Evolutionary conservation across 1,139 yeast species (phyloP).

Genomic region (Nakaseomyces delphensis): DNA sequence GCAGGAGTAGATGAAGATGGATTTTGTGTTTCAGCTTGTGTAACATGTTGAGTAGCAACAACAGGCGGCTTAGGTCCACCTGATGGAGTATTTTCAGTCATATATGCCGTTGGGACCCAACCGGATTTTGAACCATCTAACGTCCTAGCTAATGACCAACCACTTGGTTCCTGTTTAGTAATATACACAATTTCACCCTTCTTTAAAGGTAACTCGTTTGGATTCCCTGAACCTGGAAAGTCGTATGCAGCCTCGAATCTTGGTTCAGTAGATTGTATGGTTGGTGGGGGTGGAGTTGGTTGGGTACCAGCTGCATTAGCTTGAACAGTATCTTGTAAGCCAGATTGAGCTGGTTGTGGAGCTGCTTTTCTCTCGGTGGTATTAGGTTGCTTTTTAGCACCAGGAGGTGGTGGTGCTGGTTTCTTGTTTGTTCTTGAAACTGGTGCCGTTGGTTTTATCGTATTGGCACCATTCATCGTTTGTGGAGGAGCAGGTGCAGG

Average conservation of each 20-base stretch:
- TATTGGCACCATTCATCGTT: not conserved
- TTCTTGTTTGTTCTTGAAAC: slow-evolving; percentile 21
- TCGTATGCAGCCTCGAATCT: slow-evolving; percentile 82
- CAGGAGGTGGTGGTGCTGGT: slow-evolving; percentile 32
- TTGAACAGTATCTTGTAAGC: slow-evolving; percentile 15
- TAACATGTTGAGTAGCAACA: slow-evolving; percentile 10
- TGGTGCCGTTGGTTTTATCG: slow-evolving; percentile 4
- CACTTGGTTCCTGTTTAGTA: slow-evolving; percentile 62
- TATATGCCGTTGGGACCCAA: slow-evolving; percentile 94
- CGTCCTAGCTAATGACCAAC: slow-evolving; percentile 86
- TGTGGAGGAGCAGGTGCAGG: slow-evolving; percentile 3
- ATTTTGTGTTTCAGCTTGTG: slow-evolving; percentile 19
- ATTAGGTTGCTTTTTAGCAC: slow-evolving; percentile 21
- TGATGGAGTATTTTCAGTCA: slow-evolving; percentile 55
- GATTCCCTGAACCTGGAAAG: slow-evolving; percentile 80
- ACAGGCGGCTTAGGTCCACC: not conserved
- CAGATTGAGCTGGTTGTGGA: slow-evolving; percentile 5
- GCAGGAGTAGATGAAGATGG: slow-evolving; percentile 25
- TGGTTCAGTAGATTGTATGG: slow-evolving; percentile 58
- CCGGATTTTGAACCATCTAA: slow-evolving; percentile 76
- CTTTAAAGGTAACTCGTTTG: slow-evolving; percentile 66
- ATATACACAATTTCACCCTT: slow-evolving; percentile 72
- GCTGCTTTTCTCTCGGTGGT: slow-evolving; percentile 20
- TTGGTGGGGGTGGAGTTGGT: slow-evolving; percentile 56
- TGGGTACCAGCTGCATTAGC: slow-evolving; percentile 47